Conservation (phyloP, 805 yeast genomes). For the Vanderwaltozyma polyspora region DNA sequence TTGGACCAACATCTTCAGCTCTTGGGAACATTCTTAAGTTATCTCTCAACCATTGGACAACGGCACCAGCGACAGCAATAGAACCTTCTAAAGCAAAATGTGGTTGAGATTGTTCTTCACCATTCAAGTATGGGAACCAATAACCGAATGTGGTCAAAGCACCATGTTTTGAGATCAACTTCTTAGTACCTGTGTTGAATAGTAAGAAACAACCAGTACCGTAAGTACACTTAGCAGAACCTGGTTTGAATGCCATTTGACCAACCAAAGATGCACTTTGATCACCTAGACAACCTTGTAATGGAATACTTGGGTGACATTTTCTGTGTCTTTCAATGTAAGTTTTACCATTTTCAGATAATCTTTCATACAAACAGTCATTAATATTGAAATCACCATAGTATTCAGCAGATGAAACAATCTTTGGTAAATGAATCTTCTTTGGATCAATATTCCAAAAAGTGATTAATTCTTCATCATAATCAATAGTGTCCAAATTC, state of each 20-base stretch:
- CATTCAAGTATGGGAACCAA: slow-evolving; percentile 63
- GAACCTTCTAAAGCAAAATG: slow-evolving; percentile 91
- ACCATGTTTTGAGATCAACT: slow-evolving; percentile 66
- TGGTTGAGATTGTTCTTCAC: slow-evolving; percentile 36
- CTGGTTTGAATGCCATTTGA: slow-evolving; percentile 71
- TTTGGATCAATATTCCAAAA: slow-evolving; percentile 72
- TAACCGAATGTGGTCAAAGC: slow-evolving; percentile 82
- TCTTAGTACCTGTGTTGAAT: slow-evolving; percentile 71
- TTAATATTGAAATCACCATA: slow-evolving; percentile 67
- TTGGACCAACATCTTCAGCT: slow-evolving; percentile 81
- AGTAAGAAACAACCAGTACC: slow-evolving; percentile 92
- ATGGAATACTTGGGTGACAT: slow-evolving; percentile 47
- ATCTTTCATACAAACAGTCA: neutral
- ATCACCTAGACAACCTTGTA: slow-evolving; percentile 87
- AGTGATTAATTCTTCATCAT: slow-evolving; percentile 62
- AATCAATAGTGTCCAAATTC: slow-evolving; percentile 64
- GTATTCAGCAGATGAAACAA: slow-evolving; percentile 65
- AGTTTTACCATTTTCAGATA: slow-evolving; percentile 24
- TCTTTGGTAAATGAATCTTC: slow-evolving; percentile 59
- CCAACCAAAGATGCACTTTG: slow-evolving; percentile 92
- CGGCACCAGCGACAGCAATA: slow-evolving; percentile 91
- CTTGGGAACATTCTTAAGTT: slow-evolving; percentile 71
- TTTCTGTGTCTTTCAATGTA: slow-evolving; percentile 32
- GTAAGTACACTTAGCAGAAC: slow-evolving; percentile 88
- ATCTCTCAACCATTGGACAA: slow-evolving; percentile 89